Conservation (phyloP, 441 rosid species). For the Melastoma candidum region DNA sequence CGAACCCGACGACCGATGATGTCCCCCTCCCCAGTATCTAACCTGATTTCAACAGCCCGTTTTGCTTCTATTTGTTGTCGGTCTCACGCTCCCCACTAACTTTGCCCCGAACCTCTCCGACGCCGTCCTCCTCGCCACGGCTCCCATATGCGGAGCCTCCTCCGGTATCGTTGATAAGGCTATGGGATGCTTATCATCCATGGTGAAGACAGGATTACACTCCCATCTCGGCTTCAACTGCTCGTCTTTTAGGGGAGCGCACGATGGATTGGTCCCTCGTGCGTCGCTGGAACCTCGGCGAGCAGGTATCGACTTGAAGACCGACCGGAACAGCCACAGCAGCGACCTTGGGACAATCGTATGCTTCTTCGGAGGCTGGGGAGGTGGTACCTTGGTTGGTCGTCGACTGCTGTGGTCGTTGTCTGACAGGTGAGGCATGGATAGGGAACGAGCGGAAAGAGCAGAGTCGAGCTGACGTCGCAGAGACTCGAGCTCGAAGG, state of each 20-base stretch:
- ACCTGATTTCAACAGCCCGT: too few relatives aligned
- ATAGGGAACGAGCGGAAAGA: conserved; percentile 36
- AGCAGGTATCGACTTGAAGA: conserved; percentile 36
- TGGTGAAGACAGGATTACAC: conserved; percentile 24
- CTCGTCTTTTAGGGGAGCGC: too few relatives aligned
- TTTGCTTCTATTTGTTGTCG: too few relatives aligned
- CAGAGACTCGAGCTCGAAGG: conserved; percentile 71
- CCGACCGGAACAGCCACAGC: conserved; percentile 39
- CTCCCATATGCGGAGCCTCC: conserved; percentile 43
- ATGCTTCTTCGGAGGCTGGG: conserved; percentile 25
- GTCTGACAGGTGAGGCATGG: conserved; percentile 51
- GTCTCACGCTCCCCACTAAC: background rate
- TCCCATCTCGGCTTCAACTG: too few relatives aligned
- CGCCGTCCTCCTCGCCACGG: conserved; percentile 21
- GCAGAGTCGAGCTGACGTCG: conserved; percentile 66
- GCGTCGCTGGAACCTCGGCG: conserved; percentile 16
- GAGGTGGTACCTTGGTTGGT: conserved; percentile 11
- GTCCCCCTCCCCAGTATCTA: too few relatives aligned
- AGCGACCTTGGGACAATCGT: conserved; percentile 61
- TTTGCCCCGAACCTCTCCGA: conserved; percentile 50
- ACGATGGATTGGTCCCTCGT: conserved; percentile 8
- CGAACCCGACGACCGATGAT: too few relatives aligned
- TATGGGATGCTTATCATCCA: conserved; percentile 47
- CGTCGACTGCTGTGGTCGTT: background rate
- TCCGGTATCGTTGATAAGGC: conserved; percentile 78